These are phyloP conservation scores for Sapria himalayana DNA, from an alignment of 345 rosid species.

Conservation along the genomic window DNA sequence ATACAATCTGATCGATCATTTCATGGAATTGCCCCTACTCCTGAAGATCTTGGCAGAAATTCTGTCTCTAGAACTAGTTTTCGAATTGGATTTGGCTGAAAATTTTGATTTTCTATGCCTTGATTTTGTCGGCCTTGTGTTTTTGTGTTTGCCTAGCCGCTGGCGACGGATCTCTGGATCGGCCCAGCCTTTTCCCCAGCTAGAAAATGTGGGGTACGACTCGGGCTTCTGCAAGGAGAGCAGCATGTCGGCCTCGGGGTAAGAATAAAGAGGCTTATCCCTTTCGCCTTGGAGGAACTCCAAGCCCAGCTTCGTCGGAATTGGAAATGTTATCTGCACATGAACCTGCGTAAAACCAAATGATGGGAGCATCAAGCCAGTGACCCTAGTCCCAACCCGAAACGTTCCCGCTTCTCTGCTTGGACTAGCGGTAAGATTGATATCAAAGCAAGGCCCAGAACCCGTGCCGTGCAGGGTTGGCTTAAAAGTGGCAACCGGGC, in stretches of 20 bases:
- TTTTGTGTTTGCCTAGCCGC: constrained; percentile 18
- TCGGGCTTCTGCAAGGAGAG: constrained; percentile 17
- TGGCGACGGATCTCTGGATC: constrained; percentile 61
- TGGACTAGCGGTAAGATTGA: too few relatives aligned
- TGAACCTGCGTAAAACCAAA: constrained; percentile 27
- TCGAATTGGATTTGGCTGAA: constrained; percentile 11
- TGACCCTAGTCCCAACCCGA: too few relatives aligned
- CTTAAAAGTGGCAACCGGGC: too few relatives aligned
- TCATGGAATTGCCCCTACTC: too few relatives aligned
- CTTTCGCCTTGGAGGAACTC: constrained; percentile 19
- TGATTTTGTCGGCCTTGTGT: constrained; percentile 4
- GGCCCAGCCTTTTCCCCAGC: constrained; percentile 89
- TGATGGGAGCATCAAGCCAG: too few relatives aligned
- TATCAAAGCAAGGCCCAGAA: too few relatives aligned
- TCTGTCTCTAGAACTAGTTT: constrained; percentile 28
- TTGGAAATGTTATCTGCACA: constrained; percentile 47
- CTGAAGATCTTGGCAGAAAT: constrained; percentile 22
- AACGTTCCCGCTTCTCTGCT: too few relatives aligned
- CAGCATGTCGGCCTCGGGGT: constrained; percentile 79
- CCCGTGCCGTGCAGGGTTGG: too few relatives aligned
- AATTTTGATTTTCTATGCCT: constrained; percentile 11
- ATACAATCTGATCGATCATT: too few relatives aligned
- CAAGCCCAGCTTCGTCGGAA: constrained; percentile 35
- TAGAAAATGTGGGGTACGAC: constrained; percentile 32
- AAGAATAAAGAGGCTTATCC: constrained; percentile 23